Evolutionary conservation across 2,329 filamentous ascomycete species (phyloP), one percentile per base, ranked within the genome.

Genomic region (Leptographium radiaticola): DNA sequence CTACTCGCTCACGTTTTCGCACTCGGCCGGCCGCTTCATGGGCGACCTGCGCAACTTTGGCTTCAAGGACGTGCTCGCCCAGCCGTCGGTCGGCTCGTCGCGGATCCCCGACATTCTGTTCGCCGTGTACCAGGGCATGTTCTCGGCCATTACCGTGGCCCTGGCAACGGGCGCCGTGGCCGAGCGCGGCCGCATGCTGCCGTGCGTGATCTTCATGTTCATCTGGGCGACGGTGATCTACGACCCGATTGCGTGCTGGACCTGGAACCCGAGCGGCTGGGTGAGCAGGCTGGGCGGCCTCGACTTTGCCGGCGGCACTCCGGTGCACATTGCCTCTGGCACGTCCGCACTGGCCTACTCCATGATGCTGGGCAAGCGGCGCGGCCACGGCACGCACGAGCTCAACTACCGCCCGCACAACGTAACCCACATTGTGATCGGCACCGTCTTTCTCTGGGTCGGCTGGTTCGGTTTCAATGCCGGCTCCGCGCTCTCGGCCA

Each of bases 381-480:
- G 83, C 57, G 89, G 89, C 25, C 87, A 94, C 66, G 87, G 87
- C 50, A 94, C 88, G 33, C 84, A 89, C 65, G 87, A 91, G 67
- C 75, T 95, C 62, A 94, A 94, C 71, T 95, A 91, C 69, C 85
- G 89, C 51, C 89, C 89, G 11, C 89, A 95, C 73, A 95, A 95
- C 63, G 88, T 94, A 48, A 93, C 89, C 5, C 87, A 94, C 67
- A 89, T 95, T 61, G 88, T 95, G 52, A 86, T 94, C 54, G 89
- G 89, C 34, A 95, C 89, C 4, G 88, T 95, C 48, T 95, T 95
- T 71, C 81, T 95, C 16, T 95, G 89, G 89, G 86, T 95, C 16
- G 89, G 89, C 53, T 95, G 89, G 89, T 94, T 95, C 64, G 89
- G 89, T 49, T 95, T 95, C 80, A 95, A 95, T 63, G 88, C 87